phyloP scores from a whole-genome alignment of 2,329 filamentous ascomycete genomes.

The Paecilomyces formosus region DNA sequence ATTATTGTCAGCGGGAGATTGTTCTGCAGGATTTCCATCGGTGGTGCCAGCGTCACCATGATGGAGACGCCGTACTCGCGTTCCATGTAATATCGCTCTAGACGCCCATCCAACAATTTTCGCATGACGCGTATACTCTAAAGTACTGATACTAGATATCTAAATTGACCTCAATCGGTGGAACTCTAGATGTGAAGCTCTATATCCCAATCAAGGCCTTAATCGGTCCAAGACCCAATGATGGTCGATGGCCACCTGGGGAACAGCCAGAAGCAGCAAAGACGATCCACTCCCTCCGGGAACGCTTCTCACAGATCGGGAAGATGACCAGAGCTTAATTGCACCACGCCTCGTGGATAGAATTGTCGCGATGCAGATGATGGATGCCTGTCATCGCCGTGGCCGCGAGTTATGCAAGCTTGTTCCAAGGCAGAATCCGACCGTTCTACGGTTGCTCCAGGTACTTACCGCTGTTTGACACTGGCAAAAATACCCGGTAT shows the following conservation, averaged over 20 bases:
- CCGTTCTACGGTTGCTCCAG: background rate
- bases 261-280: background rate
- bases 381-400: background rate
- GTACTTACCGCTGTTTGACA: background rate
- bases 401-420: background rate
- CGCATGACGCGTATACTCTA: background rate
- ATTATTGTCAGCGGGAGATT: background rate
- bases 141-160: background rate
- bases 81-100: background rate
- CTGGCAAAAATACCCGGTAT: background rate
- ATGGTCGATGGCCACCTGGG: background rate
- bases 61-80: background rate
- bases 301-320: background rate
- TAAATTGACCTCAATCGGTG: background rate
- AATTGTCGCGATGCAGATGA: background rate
- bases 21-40: background rate
- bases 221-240: background rate
- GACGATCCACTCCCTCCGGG: background rate
- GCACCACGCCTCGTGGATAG: constrained; percentile 3
- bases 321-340: background rate
- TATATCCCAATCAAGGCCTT: background rate
- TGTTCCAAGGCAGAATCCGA: background rate
- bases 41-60: background rate
- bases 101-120: background rate
- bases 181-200: background rate